phyloP scores from a whole-genome alignment of 2,329 filamentous ascomycete genomes.

The Pseudovirgaria hyperparasitica region DNA sequence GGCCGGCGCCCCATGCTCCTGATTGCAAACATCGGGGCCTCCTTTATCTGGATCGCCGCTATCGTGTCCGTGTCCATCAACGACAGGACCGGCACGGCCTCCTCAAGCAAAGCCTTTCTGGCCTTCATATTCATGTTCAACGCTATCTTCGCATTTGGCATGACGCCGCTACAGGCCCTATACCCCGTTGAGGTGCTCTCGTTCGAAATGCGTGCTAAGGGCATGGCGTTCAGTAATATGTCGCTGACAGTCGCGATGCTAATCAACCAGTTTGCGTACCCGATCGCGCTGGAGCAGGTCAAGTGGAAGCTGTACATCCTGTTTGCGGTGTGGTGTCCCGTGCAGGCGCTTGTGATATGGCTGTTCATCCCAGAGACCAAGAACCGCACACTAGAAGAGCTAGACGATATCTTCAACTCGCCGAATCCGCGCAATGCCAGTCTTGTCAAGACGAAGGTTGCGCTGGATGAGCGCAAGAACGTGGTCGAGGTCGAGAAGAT shows the following conservation, averaged over 20 bases:
- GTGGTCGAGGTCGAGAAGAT: slow-evolving; percentile 15
- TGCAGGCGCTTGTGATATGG: slow-evolving; percentile 7
- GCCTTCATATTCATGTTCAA: slow-evolving; percentile 22
- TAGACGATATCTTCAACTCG: slow-evolving; percentile 13
- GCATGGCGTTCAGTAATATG: slow-evolving; percentile 14
- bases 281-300: slow-evolving; percentile 13
- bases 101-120: slow-evolving; percentile 17
- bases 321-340: slow-evolving; percentile 10
- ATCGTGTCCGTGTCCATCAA: slow-evolving; percentile 8
- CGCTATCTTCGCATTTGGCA: slow-evolving; percentile 18
- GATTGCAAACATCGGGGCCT: slow-evolving; percentile 9
- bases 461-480: slow-evolving; percentile 9
- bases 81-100: slow-evolving; percentile 8
- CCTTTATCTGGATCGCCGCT: slow-evolving; percentile 16
- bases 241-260: slow-evolving; percentile 11
- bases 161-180: slow-evolving; percentile 21
- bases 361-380: slow-evolving; percentile 16
- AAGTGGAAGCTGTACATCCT: slow-evolving; percentile 15
- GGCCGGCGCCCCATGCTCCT: slow-evolving; percentile 21
- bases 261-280: slow-evolving; percentile 18
- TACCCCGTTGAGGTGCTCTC: slow-evolving; percentile 23
- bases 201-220: slow-evolving; percentile 22
- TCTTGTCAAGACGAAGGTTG: slow-evolving; percentile 14
- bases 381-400: slow-evolving; percentile 15
- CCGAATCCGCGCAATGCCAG: slow-evolving; percentile 13